Percentiles rank a stretch among this genome's conserved stretches.
These are phyloP conservation scores for Alliaria petiolata DNA, from an alignment of 345 rosid species.

Conservation along the genomic window DNA sequence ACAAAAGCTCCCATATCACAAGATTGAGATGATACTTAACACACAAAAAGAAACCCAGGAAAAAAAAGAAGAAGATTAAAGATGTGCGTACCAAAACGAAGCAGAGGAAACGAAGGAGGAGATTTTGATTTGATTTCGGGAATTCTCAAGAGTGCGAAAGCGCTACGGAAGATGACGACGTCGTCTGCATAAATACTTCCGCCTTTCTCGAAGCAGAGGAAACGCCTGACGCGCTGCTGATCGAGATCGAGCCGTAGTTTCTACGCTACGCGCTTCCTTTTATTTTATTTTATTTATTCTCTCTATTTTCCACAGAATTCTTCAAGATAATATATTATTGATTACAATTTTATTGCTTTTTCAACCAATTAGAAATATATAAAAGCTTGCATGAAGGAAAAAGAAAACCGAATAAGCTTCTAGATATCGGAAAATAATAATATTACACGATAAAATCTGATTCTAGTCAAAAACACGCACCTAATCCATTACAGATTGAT, in stretches of 20 bases:
- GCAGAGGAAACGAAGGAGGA: background rate
- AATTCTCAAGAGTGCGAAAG: background rate
- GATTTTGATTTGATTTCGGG: background rate
- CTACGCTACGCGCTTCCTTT: constrained; percentile 29
- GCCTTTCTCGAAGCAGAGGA: constrained; percentile 3
- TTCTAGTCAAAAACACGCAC: constrained; percentile 17
- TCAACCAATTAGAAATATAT: background rate
- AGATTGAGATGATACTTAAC: background rate
- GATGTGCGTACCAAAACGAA: background rate
- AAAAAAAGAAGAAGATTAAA: background rate
- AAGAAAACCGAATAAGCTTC: background rate
- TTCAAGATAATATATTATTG: background rate
- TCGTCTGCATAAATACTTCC: background rate
- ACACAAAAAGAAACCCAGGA: background rate
- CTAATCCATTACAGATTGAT: background rate
- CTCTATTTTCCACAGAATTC: background rate
- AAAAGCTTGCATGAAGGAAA: background rate
- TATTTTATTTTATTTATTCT: background rate
- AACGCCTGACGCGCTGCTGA: constrained; percentile 19
- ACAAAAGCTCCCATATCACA: background rate
- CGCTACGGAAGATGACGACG: background rate
- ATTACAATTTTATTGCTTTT: background rate
- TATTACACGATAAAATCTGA: constrained; percentile 15
- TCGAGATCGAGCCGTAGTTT: constrained; percentile 20
- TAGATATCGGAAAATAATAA: background rate